Conservation (phyloP, 129 eudicot species). For the Oenanthe sinensis region DNA sequence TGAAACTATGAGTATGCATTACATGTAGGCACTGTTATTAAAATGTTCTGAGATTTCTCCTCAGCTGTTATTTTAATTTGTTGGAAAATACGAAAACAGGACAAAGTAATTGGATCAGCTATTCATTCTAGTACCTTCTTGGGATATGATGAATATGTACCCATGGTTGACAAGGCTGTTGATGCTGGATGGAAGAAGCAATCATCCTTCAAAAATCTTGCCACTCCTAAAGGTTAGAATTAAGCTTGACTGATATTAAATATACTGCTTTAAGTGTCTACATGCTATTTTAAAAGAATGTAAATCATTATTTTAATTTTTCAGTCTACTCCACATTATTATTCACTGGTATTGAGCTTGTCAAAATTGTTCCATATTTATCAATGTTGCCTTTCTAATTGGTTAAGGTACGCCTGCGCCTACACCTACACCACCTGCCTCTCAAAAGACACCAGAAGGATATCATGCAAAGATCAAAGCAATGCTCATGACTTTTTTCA, state of each 20-base stretch:
- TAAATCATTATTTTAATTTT: neutral
- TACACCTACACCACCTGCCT: constrained; percentile 20
- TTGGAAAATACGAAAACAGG: constrained; percentile 27
- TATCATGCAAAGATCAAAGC: constrained; percentile 40
- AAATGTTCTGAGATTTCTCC: constrained; percentile 3
- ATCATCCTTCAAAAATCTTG: constrained; percentile 44
- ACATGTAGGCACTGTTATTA: constrained; percentile 1
- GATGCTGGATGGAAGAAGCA: constrained; percentile 85
- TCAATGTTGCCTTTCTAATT: neutral
- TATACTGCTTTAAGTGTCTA: neutral
- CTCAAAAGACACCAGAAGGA: constrained; percentile 46
- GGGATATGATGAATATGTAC: constrained; percentile 96
- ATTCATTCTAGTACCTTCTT: constrained; percentile 44
- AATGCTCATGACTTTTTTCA: constrained; percentile 58
- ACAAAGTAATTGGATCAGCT: constrained; percentile 64
- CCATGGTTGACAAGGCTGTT: constrained; percentile 97
- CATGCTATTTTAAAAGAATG: neutral
- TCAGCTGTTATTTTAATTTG: neutral
- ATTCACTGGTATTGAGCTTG: neutral
- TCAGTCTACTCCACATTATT: neutral
- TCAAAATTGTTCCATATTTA: neutral
- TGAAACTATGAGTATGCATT: constrained; percentile 8
- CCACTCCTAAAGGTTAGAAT: constrained; percentile 40
- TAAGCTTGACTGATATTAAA: neutral
- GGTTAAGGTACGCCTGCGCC: constrained; percentile 33